A percentile compares a stretch with the other conserved stretches of the same genome.
phyloP scores from a whole-genome alignment of 495 filamentous ascomycete species.

The Aspergillus ostianus region DNA sequence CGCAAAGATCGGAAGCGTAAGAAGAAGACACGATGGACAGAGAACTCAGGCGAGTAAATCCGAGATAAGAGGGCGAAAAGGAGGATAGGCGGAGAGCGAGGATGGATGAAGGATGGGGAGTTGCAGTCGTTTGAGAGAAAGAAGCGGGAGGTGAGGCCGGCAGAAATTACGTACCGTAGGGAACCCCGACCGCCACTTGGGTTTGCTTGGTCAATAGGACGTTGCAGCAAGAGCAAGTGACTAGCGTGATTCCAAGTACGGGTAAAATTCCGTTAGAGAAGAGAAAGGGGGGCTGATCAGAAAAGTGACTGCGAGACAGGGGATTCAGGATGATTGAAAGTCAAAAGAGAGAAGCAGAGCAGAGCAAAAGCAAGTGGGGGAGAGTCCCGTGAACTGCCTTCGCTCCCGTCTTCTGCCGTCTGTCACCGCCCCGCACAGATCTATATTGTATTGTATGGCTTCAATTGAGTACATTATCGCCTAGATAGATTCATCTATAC shows the following conservation, averaged over 20 bases:
- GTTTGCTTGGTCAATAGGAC: not conserved
- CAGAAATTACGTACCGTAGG: not conserved
- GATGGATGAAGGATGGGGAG: not conserved
- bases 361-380: not conserved
- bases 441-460: too few species aligned
- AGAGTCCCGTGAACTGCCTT: too few species aligned
- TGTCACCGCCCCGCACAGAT: too few species aligned
- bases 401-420: too few species aligned
- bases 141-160: not conserved
- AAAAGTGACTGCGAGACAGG: not conserved
- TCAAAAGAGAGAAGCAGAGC: not conserved
- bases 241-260: not conserved
- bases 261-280: not conserved
- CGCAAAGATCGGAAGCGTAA: constrained; percentile 6
- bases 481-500: too few species aligned
- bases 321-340: not conserved
- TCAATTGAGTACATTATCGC: too few species aligned
- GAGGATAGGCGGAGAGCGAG: not conserved
- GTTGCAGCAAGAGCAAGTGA: not conserved
- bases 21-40: constrained; percentile 4
- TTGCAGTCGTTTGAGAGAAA: not conserved
- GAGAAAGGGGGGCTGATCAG: too few species aligned
- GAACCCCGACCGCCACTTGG: not conserved
- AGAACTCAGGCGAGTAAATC: not conserved
- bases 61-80: not conserved